A percentile compares a stretch with the other conserved stretches of the same genome.
Evolutionary conservation across 495 filamentous ascomycete species (phyloP).

Genomic region (Xylaria nigripes): DNA sequence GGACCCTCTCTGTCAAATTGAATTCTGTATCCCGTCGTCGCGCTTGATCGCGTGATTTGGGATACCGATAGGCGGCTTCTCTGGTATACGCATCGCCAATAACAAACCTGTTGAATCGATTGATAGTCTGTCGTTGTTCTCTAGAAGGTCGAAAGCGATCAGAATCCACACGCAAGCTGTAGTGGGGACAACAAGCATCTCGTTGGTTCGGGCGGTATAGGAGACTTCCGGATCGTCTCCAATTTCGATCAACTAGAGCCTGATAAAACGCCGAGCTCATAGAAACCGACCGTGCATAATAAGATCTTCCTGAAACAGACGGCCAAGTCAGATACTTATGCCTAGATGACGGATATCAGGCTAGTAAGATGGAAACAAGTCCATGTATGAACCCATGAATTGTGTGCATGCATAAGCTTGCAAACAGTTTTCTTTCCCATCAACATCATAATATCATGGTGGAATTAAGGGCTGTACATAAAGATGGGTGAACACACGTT

Average conservation of each 20-base stretch:
- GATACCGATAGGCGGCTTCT: conserved; percentile 63
- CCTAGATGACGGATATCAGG: conserved; percentile 22
- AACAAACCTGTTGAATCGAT: conserved; percentile 83
- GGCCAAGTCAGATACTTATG: conserved; percentile 18
- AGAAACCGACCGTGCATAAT: conserved; percentile 64
- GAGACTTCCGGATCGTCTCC: conserved; percentile 76
- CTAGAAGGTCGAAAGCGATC: conserved; percentile 59
- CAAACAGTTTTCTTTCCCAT: background rate
- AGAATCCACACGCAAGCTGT: conserved; percentile 80
- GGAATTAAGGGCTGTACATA: conserved; percentile 2
- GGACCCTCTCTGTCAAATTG: conserved; percentile 62
- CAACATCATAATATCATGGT: background rate
- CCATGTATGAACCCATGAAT: conserved; percentile 5
- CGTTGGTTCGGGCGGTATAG: conserved; percentile 85
- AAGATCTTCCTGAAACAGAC: conserved; percentile 60
- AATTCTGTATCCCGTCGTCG: conserved; percentile 64
- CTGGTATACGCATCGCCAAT: conserved; percentile 70
- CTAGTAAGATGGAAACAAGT: conserved; percentile 13
- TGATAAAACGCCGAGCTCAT: conserved; percentile 72
- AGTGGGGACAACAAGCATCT: conserved; percentile 87
- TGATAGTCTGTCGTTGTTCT: conserved; percentile 79
- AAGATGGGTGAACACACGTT: conserved; percentile 25
- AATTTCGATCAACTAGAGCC: conserved; percentile 73
- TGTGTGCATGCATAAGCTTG: background rate
- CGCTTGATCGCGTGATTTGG: conserved; percentile 73